These are phyloP conservation scores for Aplosporella prunicola DNA, from an alignment of 2,329 filamentous ascomycete species.

Conservation along the genomic window DNA sequence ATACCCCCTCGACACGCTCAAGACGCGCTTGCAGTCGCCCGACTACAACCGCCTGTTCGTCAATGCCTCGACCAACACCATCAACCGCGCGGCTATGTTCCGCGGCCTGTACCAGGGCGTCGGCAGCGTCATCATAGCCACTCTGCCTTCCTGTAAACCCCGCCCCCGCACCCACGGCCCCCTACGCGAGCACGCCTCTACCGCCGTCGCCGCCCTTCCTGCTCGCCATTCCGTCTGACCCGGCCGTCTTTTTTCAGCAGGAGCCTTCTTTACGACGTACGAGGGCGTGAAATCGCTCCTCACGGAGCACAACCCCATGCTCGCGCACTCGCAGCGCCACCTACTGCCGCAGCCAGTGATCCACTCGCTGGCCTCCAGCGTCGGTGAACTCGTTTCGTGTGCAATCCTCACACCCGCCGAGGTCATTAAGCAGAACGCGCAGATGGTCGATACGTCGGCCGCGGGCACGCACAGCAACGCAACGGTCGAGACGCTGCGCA, in stretches of 20 bases:
- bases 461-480: constrained; percentile 35
- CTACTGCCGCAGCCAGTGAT: constrained; percentile 58
- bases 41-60: constrained; percentile 61
- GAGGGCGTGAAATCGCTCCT: constrained; percentile 63
- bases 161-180: neutral
- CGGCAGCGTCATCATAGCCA: constrained; percentile 74
- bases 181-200: neutral
- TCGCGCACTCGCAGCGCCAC: constrained; percentile 17
- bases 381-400: constrained; percentile 76
- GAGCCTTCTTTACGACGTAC: constrained; percentile 84
- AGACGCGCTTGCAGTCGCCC: constrained; percentile 73
- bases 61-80: constrained; percentile 44
- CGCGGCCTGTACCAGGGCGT: constrained; percentile 79
- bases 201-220: neutral
- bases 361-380: constrained; percentile 63
- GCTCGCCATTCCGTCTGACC: neutral
- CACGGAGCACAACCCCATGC: constrained; percentile 39
- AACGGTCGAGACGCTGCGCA: constrained; percentile 47
- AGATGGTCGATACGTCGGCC: constrained; percentile 56
- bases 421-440: constrained; percentile 88
- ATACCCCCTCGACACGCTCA: constrained; percentile 82
- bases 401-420: constrained; percentile 81
- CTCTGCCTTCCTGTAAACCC: constrained; percentile 66
- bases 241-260: no score
- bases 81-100: constrained; percentile 50